Percentiles rank a stretch among this genome's conserved stretches.
These are phyloP conservation scores for Colletotrichum spinosum DNA, from an alignment of 2,329 filamentous ascomycete genomes.

Conservation along the genomic window DNA sequence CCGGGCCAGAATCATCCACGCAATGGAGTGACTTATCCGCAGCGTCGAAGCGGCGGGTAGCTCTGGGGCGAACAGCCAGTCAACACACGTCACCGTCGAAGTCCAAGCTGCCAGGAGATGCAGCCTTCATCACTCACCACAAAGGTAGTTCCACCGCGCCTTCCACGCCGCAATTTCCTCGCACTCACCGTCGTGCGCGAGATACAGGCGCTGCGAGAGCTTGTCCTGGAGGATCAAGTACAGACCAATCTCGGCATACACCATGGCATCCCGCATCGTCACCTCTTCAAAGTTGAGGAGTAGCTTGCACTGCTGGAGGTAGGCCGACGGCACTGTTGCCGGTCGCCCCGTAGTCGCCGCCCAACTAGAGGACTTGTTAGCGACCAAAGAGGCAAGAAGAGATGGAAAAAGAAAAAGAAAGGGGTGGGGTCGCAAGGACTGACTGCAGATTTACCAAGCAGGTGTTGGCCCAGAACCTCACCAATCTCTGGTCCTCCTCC, in stretches of 20 bases:
- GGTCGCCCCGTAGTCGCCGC: slow-evolving; percentile 53
- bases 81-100: background rate
- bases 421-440: slow-evolving; percentile 5
- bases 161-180: slow-evolving; percentile 49
- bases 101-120: too few species aligned
- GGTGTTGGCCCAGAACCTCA: slow-evolving; percentile 51
- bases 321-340: slow-evolving; percentile 50
- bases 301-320: slow-evolving; percentile 54
- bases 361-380: slow-evolving; percentile 45
- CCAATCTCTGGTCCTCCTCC: slow-evolving; percentile 47
- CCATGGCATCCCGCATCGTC: slow-evolving; percentile 55
- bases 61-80: slow-evolving; percentile 35
- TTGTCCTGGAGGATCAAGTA: slow-evolving; percentile 52
- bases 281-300: slow-evolving; percentile 54
- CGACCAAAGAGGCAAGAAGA: background rate
- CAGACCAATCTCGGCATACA: slow-evolving; percentile 52
- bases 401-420: background rate
- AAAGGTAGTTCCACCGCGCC: slow-evolving; percentile 48
- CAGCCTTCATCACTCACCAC: slow-evolving; percentile 41
- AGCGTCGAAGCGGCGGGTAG: slow-evolving; percentile 49
- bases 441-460: slow-evolving; percentile 52
- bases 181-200: slow-evolving; percentile 46
- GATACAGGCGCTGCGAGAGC: slow-evolving; percentile 45
- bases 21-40: slow-evolving; percentile 48
- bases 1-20: slow-evolving; percentile 47